These are phyloP conservation scores for Suillus lakei DNA, from an alignment of 768 basidiomycete species.

Conservation along the genomic window DNA sequence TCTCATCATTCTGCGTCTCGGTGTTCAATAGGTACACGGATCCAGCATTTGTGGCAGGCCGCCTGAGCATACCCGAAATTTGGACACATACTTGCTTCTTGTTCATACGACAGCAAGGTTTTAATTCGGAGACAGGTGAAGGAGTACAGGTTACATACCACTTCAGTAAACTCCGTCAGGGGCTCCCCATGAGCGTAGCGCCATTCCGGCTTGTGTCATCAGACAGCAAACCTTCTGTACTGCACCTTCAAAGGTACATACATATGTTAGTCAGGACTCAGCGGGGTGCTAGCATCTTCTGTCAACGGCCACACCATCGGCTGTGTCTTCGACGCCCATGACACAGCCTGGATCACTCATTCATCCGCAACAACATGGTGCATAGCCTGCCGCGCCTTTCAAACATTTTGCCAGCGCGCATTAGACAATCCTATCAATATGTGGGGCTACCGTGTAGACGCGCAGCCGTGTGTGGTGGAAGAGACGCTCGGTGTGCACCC, in stretches of 20 bases:
- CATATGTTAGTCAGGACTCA: slow-evolving; percentile 97
- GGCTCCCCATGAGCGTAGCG: slow-evolving; percentile 99
- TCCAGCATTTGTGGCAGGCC: slow-evolving; percentile 89
- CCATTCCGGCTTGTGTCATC: slow-evolving; percentile 94
- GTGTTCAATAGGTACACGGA: slow-evolving; percentile 76
- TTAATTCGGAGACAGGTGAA: slow-evolving; percentile 98
- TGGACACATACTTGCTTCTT: slow-evolving; percentile 95
- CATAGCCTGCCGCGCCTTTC: slow-evolving; percentile 52
- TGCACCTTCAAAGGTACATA: slow-evolving; percentile 91
- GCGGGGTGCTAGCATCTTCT: slow-evolving; percentile 94
- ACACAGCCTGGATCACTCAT: slow-evolving; percentile 84
- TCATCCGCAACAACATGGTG: slow-evolving; percentile 58
- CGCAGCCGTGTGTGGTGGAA: slow-evolving; percentile 88
- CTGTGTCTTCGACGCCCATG: slow-evolving; percentile 96
- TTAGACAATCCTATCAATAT: slow-evolving; percentile 95
- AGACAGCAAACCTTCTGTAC: slow-evolving; percentile 93
- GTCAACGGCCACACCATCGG: slow-evolving; percentile 93
- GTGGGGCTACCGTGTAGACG: slow-evolving; percentile 88
- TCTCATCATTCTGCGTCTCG: background rate
- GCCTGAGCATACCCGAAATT: slow-evolving; percentile 98
- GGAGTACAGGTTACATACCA: slow-evolving; percentile 92
- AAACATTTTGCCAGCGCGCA: slow-evolving; percentile 95
- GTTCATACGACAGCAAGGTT: slow-evolving; percentile 97
- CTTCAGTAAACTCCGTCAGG: slow-evolving; percentile 97
- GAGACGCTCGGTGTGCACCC: slow-evolving; percentile 91